Evolutionary conservation across 2,329 filamentous ascomycete species (phyloP).

Genomic region (Stenocarpella maydis): DNA sequence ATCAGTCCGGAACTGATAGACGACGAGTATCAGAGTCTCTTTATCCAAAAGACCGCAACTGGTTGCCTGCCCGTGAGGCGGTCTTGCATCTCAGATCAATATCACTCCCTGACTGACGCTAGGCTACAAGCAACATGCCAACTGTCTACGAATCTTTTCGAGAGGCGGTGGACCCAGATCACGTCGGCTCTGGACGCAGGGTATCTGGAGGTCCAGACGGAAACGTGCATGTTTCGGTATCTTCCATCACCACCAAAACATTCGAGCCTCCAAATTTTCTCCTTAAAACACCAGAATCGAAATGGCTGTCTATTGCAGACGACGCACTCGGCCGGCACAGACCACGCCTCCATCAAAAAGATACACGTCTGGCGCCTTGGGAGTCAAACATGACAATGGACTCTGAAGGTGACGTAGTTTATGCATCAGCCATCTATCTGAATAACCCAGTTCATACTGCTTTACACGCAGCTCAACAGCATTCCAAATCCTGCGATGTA

Average conservation of each 20-base stretch:
- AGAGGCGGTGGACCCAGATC: constrained; percentile 6
- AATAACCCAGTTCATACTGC: constrained; percentile 5
- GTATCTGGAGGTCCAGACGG: neutral
- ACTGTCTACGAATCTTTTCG: constrained; percentile 9
- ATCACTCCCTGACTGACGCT: neutral
- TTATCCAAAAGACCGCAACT: neutral
- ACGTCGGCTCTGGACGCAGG: neutral
- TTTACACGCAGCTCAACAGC: neutral
- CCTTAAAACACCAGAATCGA: neutral
- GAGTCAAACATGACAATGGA: constrained; percentile 8
- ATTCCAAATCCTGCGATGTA: neutral
- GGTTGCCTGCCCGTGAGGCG: too few species aligned
- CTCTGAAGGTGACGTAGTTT: neutral
- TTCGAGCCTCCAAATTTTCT: constrained; percentile 2
- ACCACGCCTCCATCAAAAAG: neutral
- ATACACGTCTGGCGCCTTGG: neutral
- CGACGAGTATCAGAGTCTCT: neutral
- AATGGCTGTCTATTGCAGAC: constrained; percentile 5
- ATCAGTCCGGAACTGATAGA: neutral
- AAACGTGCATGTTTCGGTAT: neutral
- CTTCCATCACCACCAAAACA: neutral
- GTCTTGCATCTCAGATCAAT: too few species aligned
- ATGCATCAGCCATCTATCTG: neutral
- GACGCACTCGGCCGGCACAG: neutral
- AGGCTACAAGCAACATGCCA: neutral